Evolutionary conservation across 805 yeast genomes (phyloP), one percentile per base, ranked within the genome.

Genomic region (Kodamaea sagamina): DNA sequence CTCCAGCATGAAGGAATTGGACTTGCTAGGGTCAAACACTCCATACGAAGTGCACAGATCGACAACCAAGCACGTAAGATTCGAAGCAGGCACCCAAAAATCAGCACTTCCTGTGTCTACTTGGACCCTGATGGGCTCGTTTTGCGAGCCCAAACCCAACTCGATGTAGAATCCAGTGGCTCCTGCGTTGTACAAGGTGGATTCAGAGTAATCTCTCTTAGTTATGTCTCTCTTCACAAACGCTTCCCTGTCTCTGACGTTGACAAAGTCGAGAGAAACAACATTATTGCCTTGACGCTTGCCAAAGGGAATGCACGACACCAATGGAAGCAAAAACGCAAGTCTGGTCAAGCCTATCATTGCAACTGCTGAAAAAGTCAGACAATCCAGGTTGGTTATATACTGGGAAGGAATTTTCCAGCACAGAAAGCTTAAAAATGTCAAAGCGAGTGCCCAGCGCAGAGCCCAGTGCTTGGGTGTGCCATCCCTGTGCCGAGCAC

Each of bases 91-190:
- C 10, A 41, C 44, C 44, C 44, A 41, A 16, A 41, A 41, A 36
- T 41, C 44, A 17, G 44, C 38, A 35, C 44, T 41, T 11, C 44
- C 44, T n/a, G 44, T 41, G 19, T 41, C 44, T n/a, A 41, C 31
- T 28, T 41, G 44, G 9, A 41, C 31, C 32, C 21, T 34, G 10
- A 41, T 17, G 4, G 39, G 27, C 3, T 41, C 31, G 8, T 10
- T 18, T 7, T 41, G 27, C 18, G 32, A 36, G 8, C 44, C 44
- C 19, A 41, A 18, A 8, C 18, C 32, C 29, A 41, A 21, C 27
- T 41, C 40, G 29, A 41, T 41, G 32, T 35, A 41, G 24, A 41
- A 41, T 7, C 44, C 44, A 22, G 38, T 22, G 11, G 29, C 19
- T 3, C 44, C 44, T 8, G 25, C 13, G 25, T 41, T 41, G 39